Evolutionary conservation across 768 basidiomycete genomes (phyloP).

Genomic region (Gloeopeniophorella convolvens): DNA sequence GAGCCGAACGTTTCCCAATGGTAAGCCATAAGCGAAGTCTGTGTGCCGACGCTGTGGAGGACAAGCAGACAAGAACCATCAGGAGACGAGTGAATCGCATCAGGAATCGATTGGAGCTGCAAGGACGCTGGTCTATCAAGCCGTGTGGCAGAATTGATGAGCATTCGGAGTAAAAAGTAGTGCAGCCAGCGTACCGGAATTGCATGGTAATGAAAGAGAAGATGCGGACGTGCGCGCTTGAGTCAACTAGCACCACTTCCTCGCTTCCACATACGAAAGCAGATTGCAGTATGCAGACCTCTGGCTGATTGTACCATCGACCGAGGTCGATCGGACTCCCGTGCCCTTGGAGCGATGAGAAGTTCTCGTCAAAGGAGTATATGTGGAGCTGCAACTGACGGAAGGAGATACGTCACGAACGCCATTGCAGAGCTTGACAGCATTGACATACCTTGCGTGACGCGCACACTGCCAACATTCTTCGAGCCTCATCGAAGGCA

Average conservation of each 20-base stretch:
- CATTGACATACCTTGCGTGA: slow-evolving; percentile 32
- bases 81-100: slow-evolving; percentile 39
- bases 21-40: slow-evolving; percentile 32
- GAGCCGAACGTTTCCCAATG: slow-evolving; percentile 57
- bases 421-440: not conserved
- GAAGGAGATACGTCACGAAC: not conserved
- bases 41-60: slow-evolving; percentile 19
- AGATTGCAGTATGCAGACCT: slow-evolving; percentile 28
- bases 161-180: too few relatives aligned
- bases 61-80: slow-evolving; percentile 49
- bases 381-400: slow-evolving; percentile 34
- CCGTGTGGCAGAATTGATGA: not conserved
- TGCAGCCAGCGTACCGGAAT: slow-evolving; percentile 36
- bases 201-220: slow-evolving; percentile 49
- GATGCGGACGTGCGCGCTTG: slow-evolving; percentile 37
- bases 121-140: slow-evolving; percentile 39
- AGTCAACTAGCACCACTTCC: slow-evolving; percentile 47
- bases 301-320: slow-evolving; percentile 35
- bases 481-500: slow-evolving; percentile 50
- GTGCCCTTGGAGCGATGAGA: slow-evolving; percentile 34
- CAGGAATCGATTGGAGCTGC: slow-evolving; percentile 32
- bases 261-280: slow-evolving; percentile 46
- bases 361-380: slow-evolving; percentile 42
- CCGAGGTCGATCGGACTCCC: slow-evolving; percentile 37
- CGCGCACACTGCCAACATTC: slow-evolving; percentile 41